Evolutionary conservation across 2,329 filamentous ascomycete species (phyloP).

Genomic region (Zymoseptoria passerinii): DNA sequence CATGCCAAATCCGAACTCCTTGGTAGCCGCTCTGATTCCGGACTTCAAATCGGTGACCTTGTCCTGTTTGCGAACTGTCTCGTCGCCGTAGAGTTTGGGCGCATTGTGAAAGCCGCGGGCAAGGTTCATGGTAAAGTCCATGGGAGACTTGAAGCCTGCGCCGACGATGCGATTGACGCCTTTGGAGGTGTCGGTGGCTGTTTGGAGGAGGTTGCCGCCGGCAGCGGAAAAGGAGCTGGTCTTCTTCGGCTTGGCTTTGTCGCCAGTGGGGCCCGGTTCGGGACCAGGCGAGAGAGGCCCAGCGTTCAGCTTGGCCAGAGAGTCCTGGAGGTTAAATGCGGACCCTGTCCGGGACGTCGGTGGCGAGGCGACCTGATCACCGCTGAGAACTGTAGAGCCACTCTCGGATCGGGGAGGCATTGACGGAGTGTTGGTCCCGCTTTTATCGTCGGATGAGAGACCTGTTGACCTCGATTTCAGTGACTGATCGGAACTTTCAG

Average conservation of each 20-base stretch:
- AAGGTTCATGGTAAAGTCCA: slow-evolving; percentile 76
- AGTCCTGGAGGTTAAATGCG: slow-evolving; percentile 26
- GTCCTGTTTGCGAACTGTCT: slow-evolving; percentile 67
- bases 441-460: slow-evolving; percentile 3
- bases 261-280: not conserved
- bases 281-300: slow-evolving; percentile 16
- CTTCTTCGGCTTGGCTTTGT: slow-evolving; percentile 6
- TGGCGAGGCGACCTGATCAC: slow-evolving; percentile 6
- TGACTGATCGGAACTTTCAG: slow-evolving; percentile 5
- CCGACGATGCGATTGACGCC: slow-evolving; percentile 31
- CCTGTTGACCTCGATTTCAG: slow-evolving; percentile 9
- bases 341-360: slow-evolving; percentile 18
- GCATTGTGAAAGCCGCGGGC: slow-evolving; percentile 84
- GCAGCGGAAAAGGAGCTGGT: slow-evolving; percentile 6
- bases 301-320: slow-evolving; percentile 20
- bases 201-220: slow-evolving; percentile 19
- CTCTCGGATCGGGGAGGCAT: slow-evolving; percentile 10
- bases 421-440: not conserved
- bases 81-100: slow-evolving; percentile 75
- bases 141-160: slow-evolving; percentile 58
- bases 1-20: slow-evolving; percentile 63
- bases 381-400: slow-evolving; percentile 7
- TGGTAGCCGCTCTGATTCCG: slow-evolving; percentile 61
- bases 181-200: slow-evolving; percentile 27
- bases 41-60: slow-evolving; percentile 71